Percentiles rank a stretch among this genome's conserved stretches.
phyloP scores from a whole-genome alignment of 2,329 filamentous ascomycete species.

The Penicillium concentricum region DNA sequence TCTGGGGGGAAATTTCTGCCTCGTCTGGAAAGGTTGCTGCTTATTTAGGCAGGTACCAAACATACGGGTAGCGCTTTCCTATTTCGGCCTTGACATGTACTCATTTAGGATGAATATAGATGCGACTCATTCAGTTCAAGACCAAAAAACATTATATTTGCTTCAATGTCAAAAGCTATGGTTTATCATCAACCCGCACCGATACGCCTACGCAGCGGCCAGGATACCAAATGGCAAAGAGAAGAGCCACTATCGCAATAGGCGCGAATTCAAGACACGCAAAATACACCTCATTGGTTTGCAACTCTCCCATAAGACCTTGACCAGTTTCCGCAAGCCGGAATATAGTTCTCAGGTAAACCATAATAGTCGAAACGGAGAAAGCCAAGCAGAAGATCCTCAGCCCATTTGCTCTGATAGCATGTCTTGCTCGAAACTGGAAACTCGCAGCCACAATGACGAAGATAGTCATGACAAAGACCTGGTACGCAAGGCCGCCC shows the following conservation, averaged over 20 bases:
- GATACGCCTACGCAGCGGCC: slow-evolving; percentile 7
- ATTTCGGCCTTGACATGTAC: too few species aligned
- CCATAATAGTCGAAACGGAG: slow-evolving; percentile 14
- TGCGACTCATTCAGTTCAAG: neutral
- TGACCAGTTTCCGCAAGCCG: slow-evolving; percentile 15
- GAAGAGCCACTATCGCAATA: slow-evolving; percentile 14
- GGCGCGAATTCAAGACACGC: slow-evolving; percentile 20
- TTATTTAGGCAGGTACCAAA: neutral
- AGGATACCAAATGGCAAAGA: slow-evolving; percentile 15
- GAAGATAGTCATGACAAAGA: neutral
- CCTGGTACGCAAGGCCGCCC: neutral
- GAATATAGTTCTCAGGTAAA: slow-evolving; percentile 18
- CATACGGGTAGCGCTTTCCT: neutral
- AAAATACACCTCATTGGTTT: slow-evolving; percentile 15
- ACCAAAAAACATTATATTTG: neutral
- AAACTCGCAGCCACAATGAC: neutral
- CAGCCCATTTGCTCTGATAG: neutral
- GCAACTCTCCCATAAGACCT: slow-evolving; percentile 13
- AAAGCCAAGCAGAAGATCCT: slow-evolving; percentile 2
- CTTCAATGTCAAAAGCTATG: neutral
- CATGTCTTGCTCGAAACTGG: neutral
- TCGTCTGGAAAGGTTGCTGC: neutral
- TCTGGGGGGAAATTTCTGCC: neutral
- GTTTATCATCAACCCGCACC: neutral
- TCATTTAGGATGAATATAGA: too few species aligned